phyloP scores from a whole-genome alignment of 2,329 filamentous ascomycete genomes.

The Trichoderma brevicompactum region DNA sequence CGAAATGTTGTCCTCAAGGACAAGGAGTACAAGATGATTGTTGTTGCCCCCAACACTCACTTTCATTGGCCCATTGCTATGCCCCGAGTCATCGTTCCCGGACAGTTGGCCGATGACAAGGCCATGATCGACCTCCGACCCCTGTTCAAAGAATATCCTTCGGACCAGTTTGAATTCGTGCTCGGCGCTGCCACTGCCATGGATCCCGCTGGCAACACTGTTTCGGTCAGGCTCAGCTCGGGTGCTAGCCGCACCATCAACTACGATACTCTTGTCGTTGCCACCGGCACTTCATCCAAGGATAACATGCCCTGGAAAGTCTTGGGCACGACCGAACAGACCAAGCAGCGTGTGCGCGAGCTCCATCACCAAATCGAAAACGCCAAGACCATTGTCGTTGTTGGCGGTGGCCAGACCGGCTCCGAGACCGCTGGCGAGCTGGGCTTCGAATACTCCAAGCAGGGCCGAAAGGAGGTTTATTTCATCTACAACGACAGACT shows the following conservation, averaged over 20 bases:
- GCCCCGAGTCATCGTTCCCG: conserved; percentile 53
- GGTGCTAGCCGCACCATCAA: conserved; percentile 43
- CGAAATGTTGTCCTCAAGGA: conserved; percentile 48
- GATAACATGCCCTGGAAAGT: conserved; percentile 56
- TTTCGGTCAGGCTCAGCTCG: conserved; percentile 47
- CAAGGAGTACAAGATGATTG: conserved; percentile 49
- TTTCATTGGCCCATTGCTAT: conserved; percentile 56
- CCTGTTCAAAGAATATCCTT: conserved; percentile 54
- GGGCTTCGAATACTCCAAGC: conserved; percentile 50
- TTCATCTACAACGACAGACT: conserved; percentile 47
- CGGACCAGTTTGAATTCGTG: conserved; percentile 56
- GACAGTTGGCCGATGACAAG: conserved; percentile 49
- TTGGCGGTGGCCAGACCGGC: conserved; percentile 56
- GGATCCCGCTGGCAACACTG: conserved; percentile 47
- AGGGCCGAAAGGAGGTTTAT: conserved; percentile 52
- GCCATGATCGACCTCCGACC: conserved; percentile 44
- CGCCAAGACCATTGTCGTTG: conserved; percentile 56
- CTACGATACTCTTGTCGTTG: conserved; percentile 60
- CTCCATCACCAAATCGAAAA: conserved; percentile 45
- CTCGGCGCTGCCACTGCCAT: conserved; percentile 52
- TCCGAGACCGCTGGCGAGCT: conserved; percentile 58
- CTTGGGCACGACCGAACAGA: conserved; percentile 48
- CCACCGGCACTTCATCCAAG: conserved; percentile 54
- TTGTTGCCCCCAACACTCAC: conserved; percentile 54
- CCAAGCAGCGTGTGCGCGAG: conserved; percentile 45